Evolutionary conservation across 805 yeast genomes (phyloP).

Genomic region (Sugiyamaella boreocaroliniensis): DNA sequence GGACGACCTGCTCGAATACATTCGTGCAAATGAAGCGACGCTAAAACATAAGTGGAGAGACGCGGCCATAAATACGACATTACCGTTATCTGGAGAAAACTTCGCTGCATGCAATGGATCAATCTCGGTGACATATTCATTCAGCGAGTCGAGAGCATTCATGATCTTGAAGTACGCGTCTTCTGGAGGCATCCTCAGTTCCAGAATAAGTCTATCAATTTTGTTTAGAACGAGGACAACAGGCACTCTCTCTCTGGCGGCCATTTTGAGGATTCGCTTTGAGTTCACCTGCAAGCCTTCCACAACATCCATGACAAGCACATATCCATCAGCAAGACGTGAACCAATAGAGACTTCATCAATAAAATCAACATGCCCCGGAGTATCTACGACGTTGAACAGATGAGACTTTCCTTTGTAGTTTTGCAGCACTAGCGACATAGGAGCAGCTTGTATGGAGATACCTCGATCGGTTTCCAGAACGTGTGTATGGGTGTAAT

Average conservation of each 20-base stretch:
- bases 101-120: constrained; percentile 21
- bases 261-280: constrained; percentile 43
- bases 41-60: constrained; percentile 58
- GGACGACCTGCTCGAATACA: constrained; percentile 36
- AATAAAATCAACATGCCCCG: constrained; percentile 82
- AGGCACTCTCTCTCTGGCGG: constrained; percentile 44
- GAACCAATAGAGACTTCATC: constrained; percentile 65
- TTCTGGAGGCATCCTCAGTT: constrained; percentile 62
- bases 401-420: constrained; percentile 48
- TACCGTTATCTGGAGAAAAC: constrained; percentile 56
- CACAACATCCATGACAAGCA: constrained; percentile 72
- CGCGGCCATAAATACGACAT: constrained; percentile 72
- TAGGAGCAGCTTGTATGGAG: constrained; percentile 55
- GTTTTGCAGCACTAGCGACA: constrained; percentile 53
- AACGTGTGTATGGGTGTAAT: constrained; percentile 66
- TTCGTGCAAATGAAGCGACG: constrained; percentile 53
- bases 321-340: constrained; percentile 55
- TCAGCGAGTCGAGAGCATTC: constrained; percentile 56
- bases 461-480: constrained; percentile 67
- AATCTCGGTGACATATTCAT: constrained; percentile 39
- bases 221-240: constrained; percentile 67
- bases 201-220: constrained; percentile 77
- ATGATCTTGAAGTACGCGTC: constrained; percentile 69
- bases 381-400: constrained; percentile 70
- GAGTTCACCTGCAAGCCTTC: constrained; percentile 71